Base-by-base conservation (phyloP, 352 stramenopile genomes). In the Phytophthora colocasiae region DNA sequence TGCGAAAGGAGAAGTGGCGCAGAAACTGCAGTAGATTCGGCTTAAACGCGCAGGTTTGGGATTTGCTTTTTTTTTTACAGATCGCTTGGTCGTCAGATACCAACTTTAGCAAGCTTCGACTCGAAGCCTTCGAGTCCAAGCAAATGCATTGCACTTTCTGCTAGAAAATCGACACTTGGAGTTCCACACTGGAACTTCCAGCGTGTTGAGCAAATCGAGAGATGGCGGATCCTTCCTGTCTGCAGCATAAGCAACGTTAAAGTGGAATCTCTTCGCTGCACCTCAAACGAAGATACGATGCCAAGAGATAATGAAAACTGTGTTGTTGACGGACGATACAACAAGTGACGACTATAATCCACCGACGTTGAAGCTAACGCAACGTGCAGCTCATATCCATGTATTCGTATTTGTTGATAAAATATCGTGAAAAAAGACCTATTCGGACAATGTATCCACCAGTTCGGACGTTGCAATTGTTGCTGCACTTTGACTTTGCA, bases 41-140 rank as follows among this genome's bases (percentile, higher is more conserved):
- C n/a, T 46, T 15, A 22, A 34, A 34, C 31, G 31, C 31, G 31
- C 8, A 34, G 31, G 31, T 36, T 14, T 4, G 43, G 31, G 29
- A 62, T 67, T 67, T 62, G 59, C 17, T 63, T 32, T 36, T 31
- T 63, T 32, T 36, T 45, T 57, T 49, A 19, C 2, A 7, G 32
- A 41, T 66, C 62, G 62, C 55, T 70, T 62, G 15, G 26, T 67
- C 41, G 50, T 67, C 32, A 62, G 53, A 19, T 19, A 68, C 32
- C 39, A 52, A 69, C 19, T 45, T 40, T 48, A 36, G 31, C 31
- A 8, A 34, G 31, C 31, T 34, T 34, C n/a, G n/a, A n/a, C n/a
- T n/a, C n/a, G n/a, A n/a, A n/a, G n/a, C n/a, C n/a, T n/a, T n/a
- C 31, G 31, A 34, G 31, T 34, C 31, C 31, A 36, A 39, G 22